A percentile compares a stretch with the other conserved stretches of the same genome.
Conservation (phyloP, 2,329 filamentous ascomycete species). For the Cladosporium austrohemisphaericum region DNA sequence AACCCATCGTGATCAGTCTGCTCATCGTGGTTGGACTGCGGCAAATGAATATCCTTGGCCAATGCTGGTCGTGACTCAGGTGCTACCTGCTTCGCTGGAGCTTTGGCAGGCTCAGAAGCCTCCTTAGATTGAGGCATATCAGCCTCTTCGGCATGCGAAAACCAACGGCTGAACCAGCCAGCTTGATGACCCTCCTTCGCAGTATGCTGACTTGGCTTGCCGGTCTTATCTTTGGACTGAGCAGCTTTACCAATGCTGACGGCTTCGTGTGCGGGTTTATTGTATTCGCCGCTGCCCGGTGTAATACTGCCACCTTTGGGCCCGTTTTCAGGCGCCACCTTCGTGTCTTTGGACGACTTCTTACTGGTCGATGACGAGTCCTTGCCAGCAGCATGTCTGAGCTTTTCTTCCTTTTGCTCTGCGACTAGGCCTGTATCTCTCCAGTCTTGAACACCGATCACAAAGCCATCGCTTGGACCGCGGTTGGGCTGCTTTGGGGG, state of each 20-base stretch:
- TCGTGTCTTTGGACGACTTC: constrained; percentile 26
- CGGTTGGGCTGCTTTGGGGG: constrained; percentile 18
- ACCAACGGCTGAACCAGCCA: constrained; percentile 28
- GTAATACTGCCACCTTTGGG: constrained; percentile 65
- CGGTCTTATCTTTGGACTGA: constrained; percentile 13
- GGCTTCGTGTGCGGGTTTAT: constrained; percentile 36
- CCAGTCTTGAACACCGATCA: constrained; percentile 85
- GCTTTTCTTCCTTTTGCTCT: constrained; percentile 32
- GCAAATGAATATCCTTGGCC: constrained; percentile 9
- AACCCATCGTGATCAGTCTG: constrained; percentile 63
- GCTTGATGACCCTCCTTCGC: constrained; percentile 16
- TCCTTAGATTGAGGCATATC: background rate
- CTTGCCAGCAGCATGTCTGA: constrained; percentile 23
- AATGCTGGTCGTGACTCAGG: constrained; percentile 9
- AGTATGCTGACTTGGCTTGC: constrained; percentile 17
- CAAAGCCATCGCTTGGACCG: constrained; percentile 59
- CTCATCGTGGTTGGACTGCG: constrained; percentile 11
- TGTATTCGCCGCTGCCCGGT: constrained; percentile 70
- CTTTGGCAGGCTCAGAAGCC: background rate
- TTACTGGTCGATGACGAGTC: constrained; percentile 17
- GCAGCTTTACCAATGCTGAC: constrained; percentile 19
- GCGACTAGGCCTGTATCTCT: constrained; percentile 70
- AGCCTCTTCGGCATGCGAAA: constrained; percentile 14
- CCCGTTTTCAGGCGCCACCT: constrained; percentile 33
- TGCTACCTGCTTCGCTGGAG: background rate